A percentile compares a stretch with the other conserved stretches of the same genome.
These are phyloP conservation scores for Dendrobium officinale DNA, from an alignment of 106 monocot genomes.

Conservation along the genomic window DNA sequence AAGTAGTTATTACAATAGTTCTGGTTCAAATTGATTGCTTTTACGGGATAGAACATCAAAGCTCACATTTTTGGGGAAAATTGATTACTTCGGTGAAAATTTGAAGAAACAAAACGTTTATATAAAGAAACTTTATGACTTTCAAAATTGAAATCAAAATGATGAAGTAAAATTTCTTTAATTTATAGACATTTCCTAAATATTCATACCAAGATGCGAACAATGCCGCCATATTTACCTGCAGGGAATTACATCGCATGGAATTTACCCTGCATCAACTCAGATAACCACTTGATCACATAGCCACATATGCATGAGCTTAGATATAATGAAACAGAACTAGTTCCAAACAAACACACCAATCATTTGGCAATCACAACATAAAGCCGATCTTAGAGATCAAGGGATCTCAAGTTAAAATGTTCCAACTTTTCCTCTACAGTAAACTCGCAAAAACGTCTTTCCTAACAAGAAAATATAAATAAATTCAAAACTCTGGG, in stretches of 20 bases:
- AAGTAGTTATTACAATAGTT: background rate
- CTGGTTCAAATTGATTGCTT: no score
- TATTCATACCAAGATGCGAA: background rate
- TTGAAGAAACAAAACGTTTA: background rate
- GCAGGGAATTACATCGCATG: background rate
- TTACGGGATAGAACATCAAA: no score
- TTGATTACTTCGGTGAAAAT: background rate
- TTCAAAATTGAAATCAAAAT: background rate
- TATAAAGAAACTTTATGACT: background rate
- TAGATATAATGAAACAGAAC: background rate
- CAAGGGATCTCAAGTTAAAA: no score
- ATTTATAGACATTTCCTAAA: background rate
- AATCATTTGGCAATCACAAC: no score
- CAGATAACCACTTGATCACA: background rate
- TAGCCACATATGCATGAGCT: background rate
- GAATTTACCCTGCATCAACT: background rate
- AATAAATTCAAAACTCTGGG: no score
- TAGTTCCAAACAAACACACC: background rate
- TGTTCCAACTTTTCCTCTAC: no score
- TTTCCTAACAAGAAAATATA: no score
- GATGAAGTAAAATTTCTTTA: background rate
- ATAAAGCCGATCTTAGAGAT: no score
- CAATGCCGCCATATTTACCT: background rate
- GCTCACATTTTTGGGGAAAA: background rate
- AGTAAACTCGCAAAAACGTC: no score